Conservation (phyloP, 192 early-diverging fungal genomes). For the Linnemannia elongata region DNA sequence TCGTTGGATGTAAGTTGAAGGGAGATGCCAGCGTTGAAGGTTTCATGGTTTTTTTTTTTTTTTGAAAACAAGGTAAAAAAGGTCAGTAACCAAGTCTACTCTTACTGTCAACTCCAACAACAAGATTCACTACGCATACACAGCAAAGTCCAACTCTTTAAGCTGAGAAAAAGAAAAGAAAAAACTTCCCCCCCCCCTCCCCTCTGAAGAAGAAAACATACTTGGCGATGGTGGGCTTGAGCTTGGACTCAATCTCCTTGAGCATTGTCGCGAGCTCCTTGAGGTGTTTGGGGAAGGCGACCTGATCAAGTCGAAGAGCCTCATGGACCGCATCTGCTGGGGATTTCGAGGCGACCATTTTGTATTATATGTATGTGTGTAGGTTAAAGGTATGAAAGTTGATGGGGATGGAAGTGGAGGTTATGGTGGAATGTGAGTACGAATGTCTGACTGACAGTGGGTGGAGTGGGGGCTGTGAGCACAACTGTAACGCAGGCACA, state of each 20-base stretch:
- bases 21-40: too few relatives aligned
- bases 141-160: neutral
- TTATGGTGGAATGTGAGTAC: neutral
- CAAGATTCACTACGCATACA: neutral
- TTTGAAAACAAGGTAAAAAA: neutral
- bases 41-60: too few relatives aligned
- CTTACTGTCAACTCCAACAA: too few relatives aligned
- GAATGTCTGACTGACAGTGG: neutral
- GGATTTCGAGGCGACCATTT: constrained; percentile 38
- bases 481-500: neutral
- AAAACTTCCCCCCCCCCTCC: neutral
- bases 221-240: constrained; percentile 61
- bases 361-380: neutral
- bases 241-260: constrained; percentile 59
- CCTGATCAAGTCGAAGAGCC: constrained; percentile 30
- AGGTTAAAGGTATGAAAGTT: neutral
- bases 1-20: neutral
- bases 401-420: neutral
- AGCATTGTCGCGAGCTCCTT: constrained; percentile 59
- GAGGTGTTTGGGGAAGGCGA: constrained; percentile 53
- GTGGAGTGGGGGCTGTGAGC: neutral
- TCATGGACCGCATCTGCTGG: constrained; percentile 27
- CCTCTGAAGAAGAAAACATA: constrained; percentile 1
- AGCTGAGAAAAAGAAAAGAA: neutral
- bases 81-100: neutral